Conservation (phyloP, 805 yeast species). For the Candida boidinii region DNA sequence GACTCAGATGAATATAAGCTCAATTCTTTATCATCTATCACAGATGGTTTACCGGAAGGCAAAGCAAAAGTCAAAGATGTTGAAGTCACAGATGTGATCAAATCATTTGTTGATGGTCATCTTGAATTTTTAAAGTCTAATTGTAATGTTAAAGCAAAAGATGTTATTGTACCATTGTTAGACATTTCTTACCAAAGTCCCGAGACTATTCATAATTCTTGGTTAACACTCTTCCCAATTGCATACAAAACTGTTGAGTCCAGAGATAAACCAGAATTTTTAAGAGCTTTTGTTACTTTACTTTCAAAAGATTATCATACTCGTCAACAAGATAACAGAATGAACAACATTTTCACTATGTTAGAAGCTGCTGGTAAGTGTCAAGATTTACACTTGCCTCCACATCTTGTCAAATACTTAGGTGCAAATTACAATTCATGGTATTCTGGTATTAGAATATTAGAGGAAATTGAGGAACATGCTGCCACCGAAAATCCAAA, state of each 20-base stretch:
- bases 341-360: constrained; percentile 79
- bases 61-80: constrained; percentile 9
- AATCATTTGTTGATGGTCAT: constrained; percentile 15
- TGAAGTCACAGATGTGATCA: constrained; percentile 10
- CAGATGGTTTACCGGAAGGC: constrained; percentile 19
- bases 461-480: constrained; percentile 55
- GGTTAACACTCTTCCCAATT: constrained; percentile 79
- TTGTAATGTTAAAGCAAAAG: constrained; percentile 40
- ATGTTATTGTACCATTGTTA: constrained; percentile 60
- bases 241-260: constrained; percentile 68
- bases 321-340: constrained; percentile 80
- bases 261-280: constrained; percentile 75
- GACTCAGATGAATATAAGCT: constrained; percentile 41
- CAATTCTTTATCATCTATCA: constrained; percentile 41
- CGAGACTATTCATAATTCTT: constrained; percentile 69
- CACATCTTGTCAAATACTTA: constrained; percentile 82
- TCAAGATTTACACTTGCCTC: constrained; percentile 74
- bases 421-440: constrained; percentile 86
- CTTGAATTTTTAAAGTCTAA: constrained; percentile 12
- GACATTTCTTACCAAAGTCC: constrained; percentile 80
- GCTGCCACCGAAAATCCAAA: constrained; percentile 51
- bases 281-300: constrained; percentile 70
- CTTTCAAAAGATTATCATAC: constrained; percentile 87
- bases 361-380: constrained; percentile 77
- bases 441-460: constrained; percentile 79